Conservation (phyloP, 176 grass and related monocot species). For the Sorghum bicolor region DNA sequence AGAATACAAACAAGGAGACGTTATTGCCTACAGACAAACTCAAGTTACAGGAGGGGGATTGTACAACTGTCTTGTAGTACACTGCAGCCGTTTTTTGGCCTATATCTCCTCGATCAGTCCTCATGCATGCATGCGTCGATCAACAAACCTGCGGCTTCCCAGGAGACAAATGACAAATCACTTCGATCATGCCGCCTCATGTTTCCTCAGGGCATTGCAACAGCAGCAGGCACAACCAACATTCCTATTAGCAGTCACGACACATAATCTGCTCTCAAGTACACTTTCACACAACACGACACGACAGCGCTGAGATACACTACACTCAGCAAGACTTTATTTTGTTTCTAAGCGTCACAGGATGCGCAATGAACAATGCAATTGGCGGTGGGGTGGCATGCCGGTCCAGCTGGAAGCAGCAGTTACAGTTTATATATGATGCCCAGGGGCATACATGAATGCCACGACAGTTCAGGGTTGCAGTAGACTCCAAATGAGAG, state of each 20-base stretch:
- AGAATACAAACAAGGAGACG: background rate
- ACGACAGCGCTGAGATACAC: background rate
- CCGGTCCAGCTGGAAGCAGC: background rate
- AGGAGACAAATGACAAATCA: background rate
- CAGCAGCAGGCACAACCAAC: background rate
- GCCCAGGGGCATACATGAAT: background rate
- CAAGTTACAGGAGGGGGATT: background rate
- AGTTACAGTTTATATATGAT: background rate
- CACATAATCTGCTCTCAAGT: background rate
- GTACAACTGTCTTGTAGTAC: background rate
- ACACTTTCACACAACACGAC: background rate
- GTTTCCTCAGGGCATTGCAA: background rate
- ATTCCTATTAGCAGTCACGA: background rate
- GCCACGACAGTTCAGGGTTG: background rate
- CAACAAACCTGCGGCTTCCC: background rate
- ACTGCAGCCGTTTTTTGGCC: background rate
- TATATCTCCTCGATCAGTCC: too few species aligned
- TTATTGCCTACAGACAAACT: background rate
- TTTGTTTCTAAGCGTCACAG: background rate
- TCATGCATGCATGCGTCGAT: background rate
- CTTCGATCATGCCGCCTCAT: background rate
- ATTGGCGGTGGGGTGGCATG: background rate
- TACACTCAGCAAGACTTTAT: background rate
- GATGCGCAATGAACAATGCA: background rate
- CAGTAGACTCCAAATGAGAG: slow-evolving; percentile 6